These are phyloP conservation scores for Termitomyces bulborhizus DNA, from an alignment of 768 basidiomycete species.

Conservation along the genomic window DNA sequence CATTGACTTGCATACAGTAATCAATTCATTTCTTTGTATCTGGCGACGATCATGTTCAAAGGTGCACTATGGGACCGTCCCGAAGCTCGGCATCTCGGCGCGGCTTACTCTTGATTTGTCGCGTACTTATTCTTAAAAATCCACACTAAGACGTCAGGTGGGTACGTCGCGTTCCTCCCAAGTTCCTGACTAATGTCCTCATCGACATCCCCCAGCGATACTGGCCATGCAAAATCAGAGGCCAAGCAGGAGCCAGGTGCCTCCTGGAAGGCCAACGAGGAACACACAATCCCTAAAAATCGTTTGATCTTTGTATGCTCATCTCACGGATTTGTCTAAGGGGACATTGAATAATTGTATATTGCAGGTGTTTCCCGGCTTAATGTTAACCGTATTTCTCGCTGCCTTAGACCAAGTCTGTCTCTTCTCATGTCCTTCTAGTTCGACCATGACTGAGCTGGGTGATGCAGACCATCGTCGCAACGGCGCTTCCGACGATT, in stretches of 20 bases:
- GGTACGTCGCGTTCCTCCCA: slow-evolving; percentile 1
- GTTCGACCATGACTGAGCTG: background rate
- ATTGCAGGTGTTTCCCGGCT: slow-evolving; percentile 37
- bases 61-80: background rate
- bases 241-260: slow-evolving; percentile 34
- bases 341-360: background rate
- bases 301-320: slow-evolving; percentile 36
- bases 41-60: background rate
- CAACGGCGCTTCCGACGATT: slow-evolving; percentile 74
- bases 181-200: slow-evolving; percentile 15
- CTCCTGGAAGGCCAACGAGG: slow-evolving; percentile 50
- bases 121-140: slow-evolving; percentile 5
- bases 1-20: too few species aligned
- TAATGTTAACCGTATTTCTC: slow-evolving; percentile 40
- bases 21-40: background rate
- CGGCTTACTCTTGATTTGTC: slow-evolving; percentile 13
- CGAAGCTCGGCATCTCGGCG: slow-evolving; percentile 27
- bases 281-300: slow-evolving; percentile 53
- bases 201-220: slow-evolving; percentile 8
- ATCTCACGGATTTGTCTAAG: background rate
- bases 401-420: slow-evolving; percentile 58
- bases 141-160: slow-evolving; percentile 7
- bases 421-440: background rate
- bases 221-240: slow-evolving; percentile 9
- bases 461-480: slow-evolving; percentile 50